Base-by-base conservation (phyloP, 306 rosid genomes). In the Trifolium repens region DNA sequence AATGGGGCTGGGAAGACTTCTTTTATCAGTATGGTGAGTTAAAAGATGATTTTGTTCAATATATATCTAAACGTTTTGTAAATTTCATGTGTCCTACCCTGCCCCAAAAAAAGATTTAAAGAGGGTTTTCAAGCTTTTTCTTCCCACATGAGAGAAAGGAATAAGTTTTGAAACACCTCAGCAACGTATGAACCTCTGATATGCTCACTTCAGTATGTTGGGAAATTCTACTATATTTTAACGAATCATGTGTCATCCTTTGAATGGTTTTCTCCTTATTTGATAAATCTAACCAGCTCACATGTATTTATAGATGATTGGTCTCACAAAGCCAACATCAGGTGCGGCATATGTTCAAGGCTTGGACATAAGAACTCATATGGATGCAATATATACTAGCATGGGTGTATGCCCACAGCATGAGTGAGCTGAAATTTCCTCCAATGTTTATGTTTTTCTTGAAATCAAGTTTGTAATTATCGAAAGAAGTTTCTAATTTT, bases 1-100 rank as follows among this genome's bases (percentile, higher is more conserved):
- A 94, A 94, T 53, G 98, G 98, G 47, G 98, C 98, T 3, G 98
- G 98, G 57, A 94, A 94, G 81, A 89, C 98, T 78, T 91, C 98
- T 81, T 94, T 91, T 84, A 91, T 94, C 61, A 94, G 75, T 78
- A 93, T 93, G 98, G 98, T 93, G 43, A 88, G 98, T 79, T 69
- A 44, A 78, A 50, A 27, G 27, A 32, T 37, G 24, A 22, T 62
- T 77, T 74, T 30, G 17, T 58, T n/a, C 26, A 13, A 64, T 34
- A 37, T 34, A 37, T 52, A 59, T 59, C 17, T 37, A 27, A 19
- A 13, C 9, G 42, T 57, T 8, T 11, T 9, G 26, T 27, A 15
- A 64, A 22, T 70, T 61, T 57, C 57, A 17, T 4, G 9, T 32
- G 5, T 32, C 35, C 35, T 32, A 4, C 6, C 7, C 35, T 32